A percentile compares a stretch with the other conserved stretches of the same genome.
These are phyloP conservation scores for Themeda triandra DNA, from an alignment of 176 grass and related monocot genomes.

Conservation along the genomic window DNA sequence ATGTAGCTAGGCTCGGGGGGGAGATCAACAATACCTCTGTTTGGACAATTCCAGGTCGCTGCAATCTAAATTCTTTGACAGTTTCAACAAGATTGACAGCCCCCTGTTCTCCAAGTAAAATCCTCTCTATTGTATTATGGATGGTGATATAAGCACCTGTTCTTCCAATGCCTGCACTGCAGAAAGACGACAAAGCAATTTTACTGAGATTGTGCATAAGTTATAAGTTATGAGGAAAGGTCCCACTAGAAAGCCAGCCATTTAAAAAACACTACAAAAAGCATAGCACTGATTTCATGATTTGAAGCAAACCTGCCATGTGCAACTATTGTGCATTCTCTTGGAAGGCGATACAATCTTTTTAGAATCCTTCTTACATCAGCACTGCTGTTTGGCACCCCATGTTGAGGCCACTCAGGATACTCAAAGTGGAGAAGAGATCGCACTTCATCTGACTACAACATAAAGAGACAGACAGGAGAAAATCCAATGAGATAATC, in stretches of 20 bases:
- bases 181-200: constrained; percentile 22
- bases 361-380: constrained; percentile 63
- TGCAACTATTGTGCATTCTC: constrained; percentile 57
- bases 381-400: constrained; percentile 49
- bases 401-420: constrained; percentile 92
- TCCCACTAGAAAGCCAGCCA: not conserved
- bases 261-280: not conserved
- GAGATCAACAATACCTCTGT: constrained; percentile 49
- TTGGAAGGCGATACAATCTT: constrained; percentile 44
- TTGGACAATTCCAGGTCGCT: constrained; percentile 74
- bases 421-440: constrained; percentile 81
- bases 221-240: not conserved
- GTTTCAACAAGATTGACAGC: constrained; percentile 58
- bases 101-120: constrained; percentile 60
- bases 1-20: not conserved
- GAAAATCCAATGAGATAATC: not conserved
- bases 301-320: constrained; percentile 82
- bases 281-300: not conserved
- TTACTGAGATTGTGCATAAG: not conserved
- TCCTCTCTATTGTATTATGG: constrained; percentile 78
- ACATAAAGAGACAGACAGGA: constrained; percentile 7
- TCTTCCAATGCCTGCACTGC: constrained; percentile 94
- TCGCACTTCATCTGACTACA: constrained; percentile 42
- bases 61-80: constrained; percentile 60
- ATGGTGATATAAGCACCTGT: constrained; percentile 80